These are phyloP conservation scores for Cercospora sp. DNA, from an alignment of 2,329 filamentous ascomycete species.

Conservation along the genomic window DNA sequence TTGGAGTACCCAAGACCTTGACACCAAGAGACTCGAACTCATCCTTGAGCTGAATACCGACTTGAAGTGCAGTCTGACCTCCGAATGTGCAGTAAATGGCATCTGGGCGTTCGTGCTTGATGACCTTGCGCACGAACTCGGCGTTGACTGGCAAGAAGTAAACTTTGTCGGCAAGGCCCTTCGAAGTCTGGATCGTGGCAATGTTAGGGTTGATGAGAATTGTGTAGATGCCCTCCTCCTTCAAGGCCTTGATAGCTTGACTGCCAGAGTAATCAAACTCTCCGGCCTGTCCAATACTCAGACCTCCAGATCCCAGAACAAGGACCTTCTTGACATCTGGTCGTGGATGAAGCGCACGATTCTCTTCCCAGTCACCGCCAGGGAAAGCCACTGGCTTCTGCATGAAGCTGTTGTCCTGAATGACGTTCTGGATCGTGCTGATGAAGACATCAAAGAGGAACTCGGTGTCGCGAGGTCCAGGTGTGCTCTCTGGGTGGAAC, in stretches of 20 bases:
- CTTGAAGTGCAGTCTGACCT: conserved; percentile 93
- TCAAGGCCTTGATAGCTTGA: conserved; percentile 96
- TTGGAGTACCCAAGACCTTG: conserved; percentile 91
- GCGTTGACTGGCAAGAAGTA: conserved; percentile 97
- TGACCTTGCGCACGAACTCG: conserved; percentile 97
- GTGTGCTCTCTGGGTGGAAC: conserved; percentile 96
- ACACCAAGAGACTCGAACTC: conserved; percentile 92
- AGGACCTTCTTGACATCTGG: conserved; percentile 92
- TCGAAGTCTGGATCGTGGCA: conserved; percentile 97
- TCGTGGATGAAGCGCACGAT: conserved; percentile 71
- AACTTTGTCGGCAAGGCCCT: conserved; percentile 95
- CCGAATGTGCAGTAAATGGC: conserved; percentile 98
- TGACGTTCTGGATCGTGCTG: conserved; percentile 71
- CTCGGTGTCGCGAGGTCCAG: conserved; percentile 92
- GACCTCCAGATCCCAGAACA: conserved; percentile 87
- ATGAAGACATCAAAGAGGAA: conserved; percentile 98
- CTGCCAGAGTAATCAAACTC: conserved; percentile 99
- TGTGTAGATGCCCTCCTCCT: conserved; percentile 97
- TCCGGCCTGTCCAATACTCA: conserved; percentile 96
- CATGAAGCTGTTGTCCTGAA: conserved; percentile 67
- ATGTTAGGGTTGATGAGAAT: conserved; percentile 99
- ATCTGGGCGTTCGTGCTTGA: conserved; percentile 89
- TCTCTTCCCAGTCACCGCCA: conserved; percentile 77
- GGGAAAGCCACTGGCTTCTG: conserved; percentile 79
- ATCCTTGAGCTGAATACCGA: conserved; percentile 96